Base-by-base conservation (phyloP, 202 grass and related monocot genomes). In the Miscanthus sacchariflorus region DNA sequence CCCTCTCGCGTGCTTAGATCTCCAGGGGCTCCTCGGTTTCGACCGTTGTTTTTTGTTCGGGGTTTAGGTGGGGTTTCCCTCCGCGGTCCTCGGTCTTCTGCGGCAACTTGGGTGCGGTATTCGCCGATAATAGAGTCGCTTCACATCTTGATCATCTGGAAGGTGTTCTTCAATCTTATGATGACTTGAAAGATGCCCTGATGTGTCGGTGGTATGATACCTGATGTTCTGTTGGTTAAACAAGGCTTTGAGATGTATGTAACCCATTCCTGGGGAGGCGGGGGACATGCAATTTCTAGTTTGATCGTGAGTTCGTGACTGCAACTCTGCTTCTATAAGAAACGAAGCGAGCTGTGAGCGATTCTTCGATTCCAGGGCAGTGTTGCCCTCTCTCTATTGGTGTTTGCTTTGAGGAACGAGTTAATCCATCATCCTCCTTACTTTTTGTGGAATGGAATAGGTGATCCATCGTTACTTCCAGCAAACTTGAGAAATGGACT, bases 51-150 rank as follows among this genome's bases (percentile, higher is more conserved):
- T 68, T 28, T 28, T 35, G 65, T 18, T 44, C 14, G 43, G 87
- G 71, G 65, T 80, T 45, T 85, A 43, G 87, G 17, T 28, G 18
- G 56, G 82, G 23, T 80, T 58, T 69, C 43, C 68, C 5, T 24
- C 69, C 40, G 76, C 59, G 11, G 44, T 46, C 42, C 43, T 42
- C 12, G 36, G 24, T 25, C 56, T 44, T 70, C 18, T 17, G n/a
- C 23, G 24, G 72, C 13, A 28, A 28, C 72, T 43, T 75, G 43
- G 23, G 10, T 74, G 23, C 8, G 12, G 5, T 75, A 74, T 33
- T 68, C 27, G 12, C 6, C 24, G 7, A 8, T 27, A 28, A 13
- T 52, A 52, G 73, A 52, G 73, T 33, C 73, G 73, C 45, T 52
- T 15, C 48, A 30, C 44, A 76, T 76, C 44, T 17, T 27, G 27